Conservation (phyloP, 2,329 filamentous ascomycete genomes). For the Tolypocladium ophioglossoides region DNA sequence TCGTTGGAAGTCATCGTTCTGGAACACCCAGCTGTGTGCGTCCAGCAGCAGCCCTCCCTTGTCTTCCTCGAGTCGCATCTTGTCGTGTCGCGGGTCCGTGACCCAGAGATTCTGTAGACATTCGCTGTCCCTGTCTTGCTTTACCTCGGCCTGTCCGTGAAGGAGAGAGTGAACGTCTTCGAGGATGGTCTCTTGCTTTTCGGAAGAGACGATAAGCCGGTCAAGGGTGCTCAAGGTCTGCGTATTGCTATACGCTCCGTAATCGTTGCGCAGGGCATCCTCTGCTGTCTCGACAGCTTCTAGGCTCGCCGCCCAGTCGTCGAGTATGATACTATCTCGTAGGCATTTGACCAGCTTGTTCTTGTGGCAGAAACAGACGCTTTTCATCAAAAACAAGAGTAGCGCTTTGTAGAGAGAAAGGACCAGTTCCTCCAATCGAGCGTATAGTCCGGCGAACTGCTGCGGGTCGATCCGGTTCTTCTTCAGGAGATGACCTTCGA, state of each 20-base stretch:
- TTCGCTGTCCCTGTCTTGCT: not conserved
- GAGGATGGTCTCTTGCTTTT: not conserved
- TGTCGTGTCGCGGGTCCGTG: conserved; percentile 5
- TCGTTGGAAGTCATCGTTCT: conserved; percentile 12
- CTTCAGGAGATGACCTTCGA: not conserved
- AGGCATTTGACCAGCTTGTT: not conserved
- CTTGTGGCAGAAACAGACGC: not conserved
- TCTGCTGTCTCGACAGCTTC: not conserved
- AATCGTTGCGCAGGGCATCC: not conserved
- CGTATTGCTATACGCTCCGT: not conserved
- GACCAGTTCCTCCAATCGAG: not conserved
- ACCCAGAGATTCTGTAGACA: not conserved
- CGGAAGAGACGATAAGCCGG: not conserved
- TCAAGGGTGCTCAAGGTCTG: not conserved
- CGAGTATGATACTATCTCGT: not conserved
- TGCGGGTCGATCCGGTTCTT: not conserved
- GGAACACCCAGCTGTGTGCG: conserved; percentile 20
- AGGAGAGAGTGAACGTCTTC: not conserved
- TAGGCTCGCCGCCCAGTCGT: not conserved
- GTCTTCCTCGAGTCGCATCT: conserved; percentile 11
- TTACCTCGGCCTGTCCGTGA: not conserved
- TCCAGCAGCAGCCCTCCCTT: conserved; percentile 10
- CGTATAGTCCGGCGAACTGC: not conserved
- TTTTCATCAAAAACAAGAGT: not conserved
- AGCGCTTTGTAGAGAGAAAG: not conserved